These are phyloP conservation scores for Calonectria crousiana DNA, from an alignment of 2,329 filamentous ascomycete species.

Conservation along the genomic window DNA sequence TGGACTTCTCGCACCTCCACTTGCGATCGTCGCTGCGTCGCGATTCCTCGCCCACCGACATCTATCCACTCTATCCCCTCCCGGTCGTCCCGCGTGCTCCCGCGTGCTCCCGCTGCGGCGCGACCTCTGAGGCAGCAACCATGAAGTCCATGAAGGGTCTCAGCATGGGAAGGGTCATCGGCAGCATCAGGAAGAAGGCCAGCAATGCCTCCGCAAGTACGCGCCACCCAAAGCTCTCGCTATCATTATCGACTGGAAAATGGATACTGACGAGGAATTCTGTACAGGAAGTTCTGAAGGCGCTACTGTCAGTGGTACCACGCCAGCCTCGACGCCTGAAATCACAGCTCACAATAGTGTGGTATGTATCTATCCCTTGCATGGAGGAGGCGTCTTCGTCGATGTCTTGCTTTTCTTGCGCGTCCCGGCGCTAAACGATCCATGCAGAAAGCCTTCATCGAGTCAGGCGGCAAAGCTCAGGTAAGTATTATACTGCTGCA, in stretches of 20 bases:
- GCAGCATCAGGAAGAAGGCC: conserved; percentile 64
- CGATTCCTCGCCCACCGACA: conserved; percentile 9
- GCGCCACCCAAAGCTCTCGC: conserved; percentile 17
- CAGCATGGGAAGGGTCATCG: conserved; percentile 68
- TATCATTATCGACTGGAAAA: neutral
- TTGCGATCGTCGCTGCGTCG: neutral
- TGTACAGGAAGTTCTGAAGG: conserved; percentile 24
- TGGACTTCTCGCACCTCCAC: neutral
- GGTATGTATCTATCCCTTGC: conserved; percentile 59
- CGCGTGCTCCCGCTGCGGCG: conserved; percentile 37
- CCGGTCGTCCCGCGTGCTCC: conserved; percentile 26
- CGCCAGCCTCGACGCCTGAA: conserved; percentile 72
- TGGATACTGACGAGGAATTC: conserved; percentile 10
- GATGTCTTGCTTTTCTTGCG: conserved; percentile 15
- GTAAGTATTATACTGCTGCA: conserved; percentile 52
- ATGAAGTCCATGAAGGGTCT: conserved; percentile 65
- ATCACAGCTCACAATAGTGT: conserved; percentile 74
- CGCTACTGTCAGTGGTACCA: conserved; percentile 30
- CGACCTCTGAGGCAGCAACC: conserved; percentile 35
- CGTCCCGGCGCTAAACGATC: conserved; percentile 39
- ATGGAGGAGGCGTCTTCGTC: conserved; percentile 5
- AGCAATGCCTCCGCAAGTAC: conserved; percentile 43
- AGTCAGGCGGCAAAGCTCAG: conserved; percentile 73
- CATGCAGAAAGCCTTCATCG: conserved; percentile 81
- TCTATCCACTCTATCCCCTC: conserved; percentile 15